phyloP scores from a whole-genome alignment of 2,329 filamentous ascomycete species.

The Aphanocladium album region DNA sequence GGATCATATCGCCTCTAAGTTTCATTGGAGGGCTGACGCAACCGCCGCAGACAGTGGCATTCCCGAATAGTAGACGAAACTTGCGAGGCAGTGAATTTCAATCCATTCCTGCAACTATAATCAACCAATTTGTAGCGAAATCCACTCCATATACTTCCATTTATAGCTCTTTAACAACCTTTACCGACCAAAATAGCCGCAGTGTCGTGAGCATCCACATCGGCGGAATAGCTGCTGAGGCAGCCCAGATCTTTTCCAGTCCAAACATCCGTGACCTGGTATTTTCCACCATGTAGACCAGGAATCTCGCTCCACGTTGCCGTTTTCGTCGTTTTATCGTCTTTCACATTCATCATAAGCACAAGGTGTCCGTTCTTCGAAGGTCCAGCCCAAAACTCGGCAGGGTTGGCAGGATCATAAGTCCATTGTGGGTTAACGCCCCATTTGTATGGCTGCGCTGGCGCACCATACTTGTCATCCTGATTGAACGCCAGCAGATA shows the following conservation, averaged over 20 bases:
- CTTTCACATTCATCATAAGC: conserved; percentile 41
- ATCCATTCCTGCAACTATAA: no score
- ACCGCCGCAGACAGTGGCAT: not conserved
- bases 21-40: conserved; percentile 31
- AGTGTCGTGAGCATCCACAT: conserved; percentile 32
- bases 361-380: conserved; percentile 40
- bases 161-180: not conserved
- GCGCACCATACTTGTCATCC: conserved; percentile 35
- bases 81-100: no score
- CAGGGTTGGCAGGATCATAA: conserved; percentile 42
- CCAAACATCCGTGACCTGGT: conserved; percentile 42
- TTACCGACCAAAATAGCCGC: conserved; percentile 21
- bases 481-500: conserved; percentile 40
- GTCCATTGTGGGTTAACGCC: conserved; percentile 45
- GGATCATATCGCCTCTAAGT: conserved; percentile 35
- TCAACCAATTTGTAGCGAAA: no score
- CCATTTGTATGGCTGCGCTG: conserved; percentile 43
- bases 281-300: conserved; percentile 27
- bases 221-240: conserved; percentile 23
- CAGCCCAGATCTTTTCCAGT: conserved; percentile 35
- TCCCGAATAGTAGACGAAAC: not conserved
- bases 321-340: conserved; percentile 28
- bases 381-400: conserved; percentile 45
- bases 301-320: conserved; percentile 40
- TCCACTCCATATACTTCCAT: no score